Base-by-base conservation (phyloP, 148 eudicot genomes). In the Suaeda aralocaspica region DNA sequence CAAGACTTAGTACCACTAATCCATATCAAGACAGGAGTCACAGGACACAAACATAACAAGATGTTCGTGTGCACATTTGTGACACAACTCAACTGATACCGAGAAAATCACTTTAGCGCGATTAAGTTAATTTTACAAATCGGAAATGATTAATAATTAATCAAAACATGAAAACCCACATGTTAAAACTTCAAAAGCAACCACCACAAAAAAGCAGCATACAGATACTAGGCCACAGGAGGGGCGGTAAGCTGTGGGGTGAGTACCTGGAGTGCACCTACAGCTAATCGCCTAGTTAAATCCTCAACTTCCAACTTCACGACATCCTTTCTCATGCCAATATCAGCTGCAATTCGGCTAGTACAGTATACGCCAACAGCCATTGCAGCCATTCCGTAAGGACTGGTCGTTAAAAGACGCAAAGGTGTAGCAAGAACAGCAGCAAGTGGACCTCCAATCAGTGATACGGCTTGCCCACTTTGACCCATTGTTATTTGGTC, bases 281-380 rank as follows among this genome's bases (percentile, higher is more conserved):
- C 28, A 11, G 85, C 83, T 1, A 89, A 73, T 45, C 88, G 80
- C 55, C 68, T 78, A 9, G 83, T 80, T 30, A 90, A 78, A 26
- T 84, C 90, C 76, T 90, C 90, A 2, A 78, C 88, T 50, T 82
- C 76, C 44, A 90, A 75, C 77, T 86, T 88, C 69, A 78, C 78
- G 57, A 90, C 92, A 70, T 90, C 96, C 77, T 59, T 84, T 76
- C 96, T 84, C 90, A 90, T 84, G 24, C 92, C 92, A 56, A 90
- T 83, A 69, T 90, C 96, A 36, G 92, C 92, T 2, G 90, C 92
- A 60, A 84, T 86, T 6, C 96, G 78, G 69, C 87, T 88, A 0
- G 79, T 87, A 77, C 96, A 90, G 41, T 90, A 90, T 28, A 84
- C 89, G 10, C 87, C 86, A 30, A 87, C 79, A 9, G 89, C 92